Base-by-base conservation (phyloP, 257 asterid genomes). In the Nicotiana tomentosiformis region DNA sequence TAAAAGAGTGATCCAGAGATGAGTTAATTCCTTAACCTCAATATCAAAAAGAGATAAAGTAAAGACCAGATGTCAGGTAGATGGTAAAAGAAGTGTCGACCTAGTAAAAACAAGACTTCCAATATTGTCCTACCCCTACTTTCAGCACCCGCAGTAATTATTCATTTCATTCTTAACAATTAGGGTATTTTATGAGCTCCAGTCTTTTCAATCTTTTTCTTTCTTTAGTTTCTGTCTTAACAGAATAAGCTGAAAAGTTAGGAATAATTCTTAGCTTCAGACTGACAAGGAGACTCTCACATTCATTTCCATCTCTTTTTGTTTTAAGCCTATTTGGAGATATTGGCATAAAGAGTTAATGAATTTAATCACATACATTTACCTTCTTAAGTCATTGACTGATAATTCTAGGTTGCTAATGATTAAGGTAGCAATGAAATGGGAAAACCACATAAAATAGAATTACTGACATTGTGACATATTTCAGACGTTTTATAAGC, bases 11-110 rank as follows among this genome's bases (percentile, higher is more conserved):
- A 49, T 26, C 7, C 43, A 10, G 43, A 26, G 61, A 74, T 74
- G 39, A 74, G 62, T 74, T 74, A 57, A 74, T 15, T 74, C 80
- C 80, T 49, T 26, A 74, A 37, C 62, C 80, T 23, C 79, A 69
- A 20, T 72, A 26, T 26, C 62, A 49, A 74, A 11, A 20, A 74
- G 26, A 74, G 80, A 49, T 49, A 49, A 18, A 78, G 66, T 39
- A 20, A 55, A 55, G 60, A 62, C 65, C 77, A 62, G 82, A 33
- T 18, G 57, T 62, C 30, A 66, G 74, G 81, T 74, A 49, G 43
- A 23, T 35, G 16, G 35, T 72, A 17, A 23, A 74, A 60, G 12
- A 60, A 74, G 23, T 14, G 62, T 49, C 62, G 4, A 56, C 23
- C 62, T 74, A 74, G 62, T 26, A 74, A 15, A 49, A 49, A 7